Conservation (phyloP, 768 basidiomycete species). For the Suillus subalutaceus region DNA sequence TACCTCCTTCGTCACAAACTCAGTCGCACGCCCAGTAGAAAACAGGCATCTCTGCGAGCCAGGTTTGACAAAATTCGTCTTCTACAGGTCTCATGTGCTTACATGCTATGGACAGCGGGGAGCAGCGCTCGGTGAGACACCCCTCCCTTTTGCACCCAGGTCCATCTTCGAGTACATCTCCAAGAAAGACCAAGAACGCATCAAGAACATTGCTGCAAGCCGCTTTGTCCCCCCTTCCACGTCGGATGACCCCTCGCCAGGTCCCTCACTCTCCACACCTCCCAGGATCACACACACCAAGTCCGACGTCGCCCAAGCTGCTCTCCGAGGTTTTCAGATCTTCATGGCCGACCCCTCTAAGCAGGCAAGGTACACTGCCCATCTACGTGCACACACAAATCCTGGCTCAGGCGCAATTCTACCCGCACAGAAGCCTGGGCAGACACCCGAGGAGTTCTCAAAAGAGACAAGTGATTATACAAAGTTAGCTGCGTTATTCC, state of each 20-base stretch:
- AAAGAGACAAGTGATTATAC: slow-evolving; percentile 86
- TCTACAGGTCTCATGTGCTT: slow-evolving; percentile 2
- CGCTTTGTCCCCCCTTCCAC: slow-evolving; percentile 26
- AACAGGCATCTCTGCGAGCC: slow-evolving; percentile 61
- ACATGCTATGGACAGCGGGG: slow-evolving; percentile 62
- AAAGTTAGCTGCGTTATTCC: slow-evolving; percentile 83
- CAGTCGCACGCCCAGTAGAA: slow-evolving; percentile 40
- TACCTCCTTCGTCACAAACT: slow-evolving; percentile 24
- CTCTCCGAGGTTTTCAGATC: slow-evolving; percentile 87
- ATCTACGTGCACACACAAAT: slow-evolving; percentile 68
- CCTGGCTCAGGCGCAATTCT: slow-evolving; percentile 45
- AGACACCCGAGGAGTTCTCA: slow-evolving; percentile 69
- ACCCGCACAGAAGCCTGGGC: slow-evolving; percentile 55
- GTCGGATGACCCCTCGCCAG: slow-evolving; percentile 29
- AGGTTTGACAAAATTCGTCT: slow-evolving; percentile 49
- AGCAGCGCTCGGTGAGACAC: slow-evolving; percentile 80
- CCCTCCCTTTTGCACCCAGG: slow-evolving; percentile 66
- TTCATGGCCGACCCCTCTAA: slow-evolving; percentile 77
- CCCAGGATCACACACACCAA: slow-evolving; percentile 63
- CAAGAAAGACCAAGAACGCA: too few species aligned
- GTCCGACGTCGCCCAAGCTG: slow-evolving; percentile 84
- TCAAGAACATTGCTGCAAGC: slow-evolving; percentile 39
- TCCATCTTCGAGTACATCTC: too few species aligned
- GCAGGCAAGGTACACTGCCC: slow-evolving; percentile 83
- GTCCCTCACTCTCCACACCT: slow-evolving; percentile 32